These are phyloP conservation scores for Lachancea sp. DNA, from an alignment of 805 yeast species.

Conservation along the genomic window DNA sequence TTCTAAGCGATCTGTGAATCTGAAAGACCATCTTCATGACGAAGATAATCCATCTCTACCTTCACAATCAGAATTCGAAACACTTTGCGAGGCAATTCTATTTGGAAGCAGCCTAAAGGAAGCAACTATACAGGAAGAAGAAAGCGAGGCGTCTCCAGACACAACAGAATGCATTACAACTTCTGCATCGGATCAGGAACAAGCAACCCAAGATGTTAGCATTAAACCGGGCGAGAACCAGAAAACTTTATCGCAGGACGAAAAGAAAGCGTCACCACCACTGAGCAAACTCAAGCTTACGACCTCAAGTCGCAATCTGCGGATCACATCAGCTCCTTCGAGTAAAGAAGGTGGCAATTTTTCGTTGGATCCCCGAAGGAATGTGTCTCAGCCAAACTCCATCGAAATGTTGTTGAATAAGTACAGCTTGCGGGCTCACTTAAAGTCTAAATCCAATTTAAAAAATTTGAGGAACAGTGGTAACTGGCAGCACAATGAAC, in stretches of 20 bases:
- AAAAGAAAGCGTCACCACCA: slow-evolving; percentile 1
- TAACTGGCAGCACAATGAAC: slow-evolving; percentile 10
- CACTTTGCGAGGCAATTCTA: slow-evolving; percentile 28
- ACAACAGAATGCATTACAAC: neutral
- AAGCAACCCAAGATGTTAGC: neutral
- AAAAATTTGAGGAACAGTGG: slow-evolving; percentile 11
- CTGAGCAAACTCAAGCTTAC: slow-evolving; percentile 1
- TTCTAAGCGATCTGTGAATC: slow-evolving; percentile 32
- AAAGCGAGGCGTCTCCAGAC: neutral
- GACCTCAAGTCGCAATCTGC: slow-evolving; percentile 7
- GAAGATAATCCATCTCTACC: slow-evolving; percentile 18
- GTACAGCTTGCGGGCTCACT: slow-evolving; percentile 5
- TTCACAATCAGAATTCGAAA: slow-evolving; percentile 22
- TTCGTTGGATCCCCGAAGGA: slow-evolving; percentile 31
- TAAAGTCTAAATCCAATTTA: slow-evolving; percentile 10
- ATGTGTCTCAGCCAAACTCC: slow-evolving; percentile 25
- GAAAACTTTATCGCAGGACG: slow-evolving; percentile 14
- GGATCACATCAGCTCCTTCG: slow-evolving; percentile 16
- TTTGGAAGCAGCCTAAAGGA: slow-evolving; percentile 26
- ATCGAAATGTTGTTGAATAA: slow-evolving; percentile 18
- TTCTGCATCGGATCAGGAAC: neutral
- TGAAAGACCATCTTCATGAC: slow-evolving; percentile 26
- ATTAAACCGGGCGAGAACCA: slow-evolving; percentile 24
- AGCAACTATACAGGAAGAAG: slow-evolving; percentile 24
- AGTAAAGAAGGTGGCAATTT: neutral